Base-by-base conservation (phyloP, 2,329 filamentous ascomycete genomes). In the Penicillium crustosum region DNA sequence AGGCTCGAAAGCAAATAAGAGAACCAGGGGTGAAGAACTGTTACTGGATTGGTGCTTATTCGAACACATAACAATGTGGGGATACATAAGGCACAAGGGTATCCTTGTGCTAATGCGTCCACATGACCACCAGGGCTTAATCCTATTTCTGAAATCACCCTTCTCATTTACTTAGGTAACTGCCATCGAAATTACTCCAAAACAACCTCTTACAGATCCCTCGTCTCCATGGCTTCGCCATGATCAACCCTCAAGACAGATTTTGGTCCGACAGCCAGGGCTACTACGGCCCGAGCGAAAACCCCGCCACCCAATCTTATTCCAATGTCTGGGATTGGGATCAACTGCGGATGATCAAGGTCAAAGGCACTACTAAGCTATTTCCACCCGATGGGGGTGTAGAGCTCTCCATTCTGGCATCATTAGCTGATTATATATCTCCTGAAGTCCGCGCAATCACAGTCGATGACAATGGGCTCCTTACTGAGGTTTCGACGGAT, bases 271-370 rank as follows among this genome's bases (percentile, higher is more conserved):
- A 65, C 9, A 55, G 62, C 4, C 56, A 64, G 38, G 7, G 21
- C 53, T 67, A 65, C 53, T 63, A 59, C 6, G 60, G 59, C 39
- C 42, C 55, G 8, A 55, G 45, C 12, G 58, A 65, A 53, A 61
- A 57, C 42, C 61, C 66, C 3, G 12, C 23, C 0, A 60, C 61
- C 13, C 50, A 67, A 61, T 49, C 54, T 13, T 51, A 65, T 39
- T 63, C 54, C 52, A 61, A 68, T 23, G 53, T 67, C 43, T 67
- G 64, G 66, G 64, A 68, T 55, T 69, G 61, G 61, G 63, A 67
- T 62, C 64, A 12, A 1, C 29, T 29, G 29, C 9, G 27, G 9
- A 29, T 29, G 27, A 2, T 29, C 10, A 29, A 29, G 27, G 38
- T 68, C 45, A 67, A 67, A 61, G 62, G 65, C 39, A 66, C 59